Evolutionary conservation across 148 eudicot species (phyloP).

Genomic region (Silene conica): DNA sequence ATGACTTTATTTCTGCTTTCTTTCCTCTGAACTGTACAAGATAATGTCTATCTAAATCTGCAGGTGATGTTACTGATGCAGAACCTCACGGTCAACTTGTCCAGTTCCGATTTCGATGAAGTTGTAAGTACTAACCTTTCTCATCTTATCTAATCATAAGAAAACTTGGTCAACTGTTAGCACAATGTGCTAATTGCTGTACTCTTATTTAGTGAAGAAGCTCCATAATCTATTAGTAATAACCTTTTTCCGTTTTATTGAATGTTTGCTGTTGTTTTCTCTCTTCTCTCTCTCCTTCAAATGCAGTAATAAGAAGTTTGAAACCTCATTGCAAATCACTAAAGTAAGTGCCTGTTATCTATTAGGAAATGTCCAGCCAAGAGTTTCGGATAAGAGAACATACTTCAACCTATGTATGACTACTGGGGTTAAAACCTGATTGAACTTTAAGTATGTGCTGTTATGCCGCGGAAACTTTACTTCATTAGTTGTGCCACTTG

Average conservation of each 20-base stretch:
- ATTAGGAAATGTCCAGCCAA: background rate
- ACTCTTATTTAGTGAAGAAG: background rate
- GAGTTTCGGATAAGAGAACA: background rate
- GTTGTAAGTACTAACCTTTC: slow-evolving; percentile 46
- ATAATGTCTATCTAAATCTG: slow-evolving; percentile 17
- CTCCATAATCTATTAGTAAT: background rate
- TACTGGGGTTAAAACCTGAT: background rate
- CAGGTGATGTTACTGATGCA: slow-evolving; percentile 89
- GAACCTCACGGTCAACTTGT: slow-evolving; percentile 88
- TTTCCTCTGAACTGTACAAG: slow-evolving; percentile 5
- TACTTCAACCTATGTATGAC: background rate
- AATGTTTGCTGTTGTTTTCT: slow-evolving; percentile 4
- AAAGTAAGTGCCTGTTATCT: background rate
- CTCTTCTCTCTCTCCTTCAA: slow-evolving; percentile 13
- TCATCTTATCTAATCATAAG: background rate
- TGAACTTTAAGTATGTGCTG: background rate
- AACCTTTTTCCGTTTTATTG: background rate
- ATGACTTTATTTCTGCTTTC: background rate
- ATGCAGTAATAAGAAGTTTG: slow-evolving; percentile 20
- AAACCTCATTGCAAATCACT: slow-evolving; percentile 12
- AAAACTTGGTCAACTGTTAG: background rate
- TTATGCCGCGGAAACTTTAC: background rate
- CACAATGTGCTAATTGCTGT: slow-evolving; percentile 10
- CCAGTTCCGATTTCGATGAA: slow-evolving; percentile 82
- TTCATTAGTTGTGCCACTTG: background rate